These are phyloP conservation scores for Sarocladium kiliense DNA, from an alignment of 2,329 filamentous ascomycete genomes.

Conservation along the genomic window DNA sequence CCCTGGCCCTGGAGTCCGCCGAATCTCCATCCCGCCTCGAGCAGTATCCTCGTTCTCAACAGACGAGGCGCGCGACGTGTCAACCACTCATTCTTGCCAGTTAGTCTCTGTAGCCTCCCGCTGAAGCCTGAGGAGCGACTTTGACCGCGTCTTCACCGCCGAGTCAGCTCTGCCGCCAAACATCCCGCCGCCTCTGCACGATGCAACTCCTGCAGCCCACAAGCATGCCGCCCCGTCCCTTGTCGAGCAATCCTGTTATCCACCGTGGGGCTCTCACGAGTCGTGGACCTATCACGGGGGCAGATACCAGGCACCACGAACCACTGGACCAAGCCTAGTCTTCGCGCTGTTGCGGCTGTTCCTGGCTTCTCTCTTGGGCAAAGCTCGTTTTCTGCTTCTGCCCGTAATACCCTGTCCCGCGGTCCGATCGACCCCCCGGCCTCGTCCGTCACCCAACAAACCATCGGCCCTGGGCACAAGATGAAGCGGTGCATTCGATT, in stretches of 20 bases:
- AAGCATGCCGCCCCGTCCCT: not conserved
- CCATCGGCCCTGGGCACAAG: not conserved
- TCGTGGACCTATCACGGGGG: conserved; percentile 5
- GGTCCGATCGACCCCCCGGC: not conserved
- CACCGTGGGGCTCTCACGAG: not conserved
- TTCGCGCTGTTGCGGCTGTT: not conserved
- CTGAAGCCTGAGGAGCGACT: too few species aligned
- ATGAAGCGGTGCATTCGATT: not conserved
- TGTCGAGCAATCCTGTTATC: not conserved
- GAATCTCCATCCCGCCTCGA: not conserved
- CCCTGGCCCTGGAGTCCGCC: not conserved
- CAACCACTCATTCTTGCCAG: too few species aligned
- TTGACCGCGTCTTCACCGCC: conserved; percentile 4
- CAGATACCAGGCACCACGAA: not conserved
- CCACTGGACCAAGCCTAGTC: conserved; percentile 1
- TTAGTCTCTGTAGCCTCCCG: too few species aligned
- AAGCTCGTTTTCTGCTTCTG: not conserved
- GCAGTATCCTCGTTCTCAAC: not conserved
- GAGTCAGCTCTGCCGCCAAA: not conserved
- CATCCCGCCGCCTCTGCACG: not conserved
- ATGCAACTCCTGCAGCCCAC: not conserved
- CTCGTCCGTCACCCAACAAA: not conserved
- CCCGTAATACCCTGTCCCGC: conserved; percentile 1
- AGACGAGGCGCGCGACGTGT: too few species aligned
- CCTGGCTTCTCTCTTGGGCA: conserved; percentile 6